phyloP scores from a whole-genome alignment of 306 rosid species.

The Cucurbita ficifolia region DNA sequence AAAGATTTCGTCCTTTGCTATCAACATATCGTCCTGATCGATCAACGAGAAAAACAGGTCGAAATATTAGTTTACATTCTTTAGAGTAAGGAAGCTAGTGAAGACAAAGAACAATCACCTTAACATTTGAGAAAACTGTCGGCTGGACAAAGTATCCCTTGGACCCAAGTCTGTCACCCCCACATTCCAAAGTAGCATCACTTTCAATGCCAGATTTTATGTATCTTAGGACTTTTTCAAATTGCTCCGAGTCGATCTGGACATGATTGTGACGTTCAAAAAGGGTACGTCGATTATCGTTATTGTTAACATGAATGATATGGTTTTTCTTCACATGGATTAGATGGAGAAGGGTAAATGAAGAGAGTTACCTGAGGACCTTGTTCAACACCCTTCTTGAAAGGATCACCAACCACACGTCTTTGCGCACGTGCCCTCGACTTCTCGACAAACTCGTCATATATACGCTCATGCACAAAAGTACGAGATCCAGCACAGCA shows the following conservation, averaged over 20 bases:
- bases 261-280: not conserved
- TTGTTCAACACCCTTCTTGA: conserved; percentile 82
- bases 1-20: conserved; percentile 87
- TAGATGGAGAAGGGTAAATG: not conserved
- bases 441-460: conserved; percentile 85
- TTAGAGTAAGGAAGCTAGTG: not conserved
- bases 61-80: not conserved
- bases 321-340: not conserved
- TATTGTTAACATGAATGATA: not conserved
- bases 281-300: not conserved
- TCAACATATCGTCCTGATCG: conserved; percentile 50
- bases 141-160: conserved; percentile 84
- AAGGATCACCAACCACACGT: conserved; percentile 87
- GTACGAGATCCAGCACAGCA: conserved; percentile 98
- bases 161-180: conserved; percentile 66
- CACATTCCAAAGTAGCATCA: conserved; percentile 75
- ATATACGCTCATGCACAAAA: conserved; percentile 67
- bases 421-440: conserved; percentile 61
- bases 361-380: conserved; percentile 72
- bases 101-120: conserved; percentile 26
- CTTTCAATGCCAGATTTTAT: conserved; percentile 63
- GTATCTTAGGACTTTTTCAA: conserved; percentile 59
- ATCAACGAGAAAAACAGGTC: not conserved
- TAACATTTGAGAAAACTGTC: conserved; percentile 87
- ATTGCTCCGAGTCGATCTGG: conserved; percentile 69